These are phyloP conservation scores for Grosmannia huntii DNA, from an alignment of 2,329 filamentous ascomycete genomes.

Conservation along the genomic window DNA sequence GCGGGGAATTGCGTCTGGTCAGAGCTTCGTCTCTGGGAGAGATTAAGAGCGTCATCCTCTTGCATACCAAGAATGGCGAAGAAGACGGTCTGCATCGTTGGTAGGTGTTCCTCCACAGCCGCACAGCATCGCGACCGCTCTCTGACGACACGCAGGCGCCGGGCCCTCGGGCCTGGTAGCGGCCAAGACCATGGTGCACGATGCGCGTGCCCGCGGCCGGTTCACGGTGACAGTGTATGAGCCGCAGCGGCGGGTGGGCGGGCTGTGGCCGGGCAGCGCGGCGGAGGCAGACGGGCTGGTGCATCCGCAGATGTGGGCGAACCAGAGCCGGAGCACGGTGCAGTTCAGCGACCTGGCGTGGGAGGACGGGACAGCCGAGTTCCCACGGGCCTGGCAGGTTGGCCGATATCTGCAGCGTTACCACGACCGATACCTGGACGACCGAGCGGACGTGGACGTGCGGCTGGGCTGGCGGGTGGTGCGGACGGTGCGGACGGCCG, in stretches of 20 bases:
- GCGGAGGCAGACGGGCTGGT: conserved; percentile 37
- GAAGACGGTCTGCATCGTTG: conserved; percentile 40
- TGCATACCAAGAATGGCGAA: too few relatives aligned
- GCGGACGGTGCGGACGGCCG: conserved; percentile 21
- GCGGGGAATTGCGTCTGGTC: neutral
- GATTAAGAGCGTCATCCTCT: too few relatives aligned
- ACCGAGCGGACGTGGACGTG: conserved; percentile 24
- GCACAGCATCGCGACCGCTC: neutral
- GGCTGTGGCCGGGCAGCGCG: conserved; percentile 56
- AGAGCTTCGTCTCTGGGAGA: neutral
- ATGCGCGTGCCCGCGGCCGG: conserved; percentile 31
- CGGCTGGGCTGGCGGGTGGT: conserved; percentile 36
- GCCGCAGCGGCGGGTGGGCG: conserved; percentile 50
- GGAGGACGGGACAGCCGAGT: conserved; percentile 40
- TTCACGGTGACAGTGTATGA: conserved; percentile 65
- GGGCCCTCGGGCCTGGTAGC: conserved; percentile 57
- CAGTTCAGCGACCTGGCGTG: conserved; percentile 62
- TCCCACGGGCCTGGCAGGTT: conserved; percentile 67
- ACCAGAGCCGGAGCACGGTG: conserved; percentile 67
- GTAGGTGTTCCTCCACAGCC: conserved; percentile 15
- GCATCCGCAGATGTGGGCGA: conserved; percentile 57
- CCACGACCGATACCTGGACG: conserved; percentile 38
- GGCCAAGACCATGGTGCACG: conserved; percentile 59
- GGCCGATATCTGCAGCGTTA: conserved; percentile 61
- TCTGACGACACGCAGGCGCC: conserved; percentile 34